Percentiles rank a stretch among this genome's conserved stretches.
Conservation (phyloP, 805 yeast genomes). For the Ogataea nitratoaversa region DNA sequence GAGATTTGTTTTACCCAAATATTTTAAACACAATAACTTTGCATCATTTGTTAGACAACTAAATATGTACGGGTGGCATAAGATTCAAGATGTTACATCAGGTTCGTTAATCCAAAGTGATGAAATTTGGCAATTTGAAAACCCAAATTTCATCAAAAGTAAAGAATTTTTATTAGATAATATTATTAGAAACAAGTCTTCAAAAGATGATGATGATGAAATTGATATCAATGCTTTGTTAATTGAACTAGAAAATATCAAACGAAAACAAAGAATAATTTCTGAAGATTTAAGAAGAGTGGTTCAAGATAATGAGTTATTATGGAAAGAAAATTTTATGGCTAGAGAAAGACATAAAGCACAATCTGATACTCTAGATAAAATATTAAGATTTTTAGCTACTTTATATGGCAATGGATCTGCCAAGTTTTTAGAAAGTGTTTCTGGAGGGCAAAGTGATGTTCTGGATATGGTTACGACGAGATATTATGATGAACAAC, state of each 20-base stretch:
- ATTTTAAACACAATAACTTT: constrained; percentile 92
- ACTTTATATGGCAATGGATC: constrained; percentile 70
- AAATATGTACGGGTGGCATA: constrained; percentile 99
- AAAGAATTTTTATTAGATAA: constrained; percentile 82
- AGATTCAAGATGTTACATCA: constrained; percentile 84
- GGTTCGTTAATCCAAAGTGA: constrained; percentile 67
- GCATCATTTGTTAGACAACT: constrained; percentile 94
- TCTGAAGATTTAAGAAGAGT: constrained; percentile 82
- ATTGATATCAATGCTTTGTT: constrained; percentile 52
- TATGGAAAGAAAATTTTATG: constrained; percentile 86
- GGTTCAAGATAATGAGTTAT: constrained; percentile 78
- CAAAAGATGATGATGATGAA: constrained; percentile 41
- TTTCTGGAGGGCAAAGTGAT: constrained; percentile 13
- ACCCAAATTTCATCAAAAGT: constrained; percentile 71
- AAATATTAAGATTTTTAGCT: constrained; percentile 82
- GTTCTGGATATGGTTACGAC: constrained; percentile 16
- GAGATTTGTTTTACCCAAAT: constrained; percentile 78
- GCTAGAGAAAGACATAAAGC: constrained; percentile 81
- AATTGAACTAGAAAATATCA: constrained; percentile 70
- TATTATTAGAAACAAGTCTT: constrained; percentile 69
- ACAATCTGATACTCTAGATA: constrained; percentile 84
- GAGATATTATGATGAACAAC: constrained; percentile 8
- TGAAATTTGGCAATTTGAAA: constrained; percentile 86
- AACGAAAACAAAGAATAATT: constrained; percentile 72
- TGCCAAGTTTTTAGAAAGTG: constrained; percentile 31